A percentile compares a stretch with the other conserved stretches of the same genome.
These are phyloP conservation scores for Oryza brachyantha DNA, from an alignment of 176 grass and related monocot species.

Conservation along the genomic window DNA sequence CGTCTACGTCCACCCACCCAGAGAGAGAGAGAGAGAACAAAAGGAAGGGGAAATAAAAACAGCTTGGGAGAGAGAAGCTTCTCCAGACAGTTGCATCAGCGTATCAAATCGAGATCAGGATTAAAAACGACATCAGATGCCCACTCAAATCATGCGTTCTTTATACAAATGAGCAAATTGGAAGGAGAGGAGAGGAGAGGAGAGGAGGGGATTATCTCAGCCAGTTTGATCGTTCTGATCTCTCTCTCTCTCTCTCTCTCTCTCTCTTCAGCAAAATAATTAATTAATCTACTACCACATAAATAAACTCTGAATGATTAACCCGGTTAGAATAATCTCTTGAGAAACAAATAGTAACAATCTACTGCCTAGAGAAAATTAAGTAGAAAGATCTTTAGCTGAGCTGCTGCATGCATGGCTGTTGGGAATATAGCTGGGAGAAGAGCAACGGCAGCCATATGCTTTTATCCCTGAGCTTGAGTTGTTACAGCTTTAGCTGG, in stretches of 20 bases:
- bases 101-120: conserved; percentile 31
- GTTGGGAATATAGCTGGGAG: not conserved
- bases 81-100: conserved; percentile 11
- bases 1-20: not conserved
- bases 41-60: too few species aligned
- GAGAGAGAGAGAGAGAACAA: not conserved
- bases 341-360: conserved; percentile 5
- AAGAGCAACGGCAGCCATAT: not conserved
- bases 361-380: conserved; percentile 33
- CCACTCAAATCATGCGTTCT: conserved; percentile 17
- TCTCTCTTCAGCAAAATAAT: not conserved
- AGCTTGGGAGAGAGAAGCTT: not conserved
- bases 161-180: conserved; percentile 33
- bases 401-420: not conserved
- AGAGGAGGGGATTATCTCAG: not conserved
- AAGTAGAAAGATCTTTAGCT: too few species aligned
- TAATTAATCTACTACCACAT: conserved; percentile 3
- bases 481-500: not conserved
- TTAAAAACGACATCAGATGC: conserved; percentile 39
- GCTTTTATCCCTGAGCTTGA: not conserved
- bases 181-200: not conserved
- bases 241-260: not conserved
- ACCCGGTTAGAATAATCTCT: not conserved
- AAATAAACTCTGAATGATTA: not conserved
- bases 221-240: too few species aligned